phyloP scores from a whole-genome alignment of 2,329 filamentous ascomycete genomes.

The Talaromyces sp. region DNA sequence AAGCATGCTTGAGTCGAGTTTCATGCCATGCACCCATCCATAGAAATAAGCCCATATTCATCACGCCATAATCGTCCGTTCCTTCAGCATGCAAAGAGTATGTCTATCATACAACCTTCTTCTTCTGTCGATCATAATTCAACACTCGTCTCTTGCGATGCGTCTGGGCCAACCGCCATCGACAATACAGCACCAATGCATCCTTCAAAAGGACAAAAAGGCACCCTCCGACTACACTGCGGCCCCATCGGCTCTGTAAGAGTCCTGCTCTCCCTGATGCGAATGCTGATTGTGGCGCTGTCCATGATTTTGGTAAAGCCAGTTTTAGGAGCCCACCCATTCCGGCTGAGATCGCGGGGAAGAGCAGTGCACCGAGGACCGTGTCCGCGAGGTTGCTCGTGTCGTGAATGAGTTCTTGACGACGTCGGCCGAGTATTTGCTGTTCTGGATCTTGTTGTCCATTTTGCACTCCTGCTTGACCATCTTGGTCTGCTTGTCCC shows the following conservation, averaged over 20 bases:
- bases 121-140: conserved; percentile 45
- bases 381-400: conserved; percentile 56
- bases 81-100: neutral
- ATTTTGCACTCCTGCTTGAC: conserved; percentile 4
- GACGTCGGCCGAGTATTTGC: conserved; percentile 37
- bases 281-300: conserved; percentile 42
- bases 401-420: conserved; percentile 51
- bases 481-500: neutral
- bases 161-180: conserved; percentile 47
- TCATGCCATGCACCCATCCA: neutral
- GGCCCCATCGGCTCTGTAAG: conserved; percentile 79
- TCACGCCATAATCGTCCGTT: conserved; percentile 11
- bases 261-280: conserved; percentile 58
- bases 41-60: neutral
- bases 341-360: conserved; percentile 74
- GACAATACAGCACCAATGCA: conserved; percentile 57
- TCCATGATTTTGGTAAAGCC: conserved; percentile 66
- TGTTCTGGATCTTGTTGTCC: conserved; percentile 24
- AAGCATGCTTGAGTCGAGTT: neutral
- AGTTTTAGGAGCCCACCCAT: conserved; percentile 72
- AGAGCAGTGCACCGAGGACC: conserved; percentile 67
- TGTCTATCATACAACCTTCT: conserved; percentile 22
- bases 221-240: conserved; percentile 83
- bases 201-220: conserved; percentile 82
- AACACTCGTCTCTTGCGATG: conserved; percentile 46